Base-by-base conservation (phyloP, 2,329 filamentous ascomycete genomes). In the Ilyonectria robusta region DNA sequence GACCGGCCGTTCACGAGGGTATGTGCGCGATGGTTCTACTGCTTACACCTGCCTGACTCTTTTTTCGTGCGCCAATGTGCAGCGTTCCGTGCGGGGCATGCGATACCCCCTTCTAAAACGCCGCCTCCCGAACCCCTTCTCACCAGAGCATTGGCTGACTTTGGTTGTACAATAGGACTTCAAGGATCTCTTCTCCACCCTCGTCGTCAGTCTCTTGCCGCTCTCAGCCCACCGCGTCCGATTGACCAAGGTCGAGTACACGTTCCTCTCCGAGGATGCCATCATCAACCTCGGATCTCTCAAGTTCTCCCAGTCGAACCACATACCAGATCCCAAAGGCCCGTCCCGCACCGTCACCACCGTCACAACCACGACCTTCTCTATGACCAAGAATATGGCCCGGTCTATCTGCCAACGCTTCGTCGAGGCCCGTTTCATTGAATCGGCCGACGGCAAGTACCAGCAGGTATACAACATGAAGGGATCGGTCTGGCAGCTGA, bases 301-400 rank as follows among this genome's bases (percentile, higher is more conserved):
- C 74, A 98, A 98, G 77, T 98, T 99, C 82, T 98, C 95, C 4
- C 95, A 99, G 80, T 98, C 95, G 48, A 98, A 98, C 80, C 93
- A 95, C 70, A 98, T 98, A 95, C 95, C 96, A 2, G 96, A 98
- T 77, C 95, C 96, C 31, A 98, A 98, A 82, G 95, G 98, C 76
- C 93, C 95, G 0, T 94, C 94, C n/a, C 90, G 95, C 71, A 98
- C 98, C 74, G 95, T 99, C 48, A 98, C 96, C 1, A 99, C 95
- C 0, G 98, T 95, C 0, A 98, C 96, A 0, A 98, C 95, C 0
- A 99, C 96, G 0, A 99, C 96, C 1, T 98, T 98, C 80, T 98
- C 95, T 66, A 99, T 99, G 95, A 95, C 95, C 51, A 97, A 95
- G 82, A 95, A 98, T 79, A 98, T 99, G 96, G 95, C 96, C 47